Percentiles rank a stretch among this genome's conserved stretches.
phyloP scores from a whole-genome alignment of 306 rosid genomes.

The Astragalus membranaceus region DNA sequence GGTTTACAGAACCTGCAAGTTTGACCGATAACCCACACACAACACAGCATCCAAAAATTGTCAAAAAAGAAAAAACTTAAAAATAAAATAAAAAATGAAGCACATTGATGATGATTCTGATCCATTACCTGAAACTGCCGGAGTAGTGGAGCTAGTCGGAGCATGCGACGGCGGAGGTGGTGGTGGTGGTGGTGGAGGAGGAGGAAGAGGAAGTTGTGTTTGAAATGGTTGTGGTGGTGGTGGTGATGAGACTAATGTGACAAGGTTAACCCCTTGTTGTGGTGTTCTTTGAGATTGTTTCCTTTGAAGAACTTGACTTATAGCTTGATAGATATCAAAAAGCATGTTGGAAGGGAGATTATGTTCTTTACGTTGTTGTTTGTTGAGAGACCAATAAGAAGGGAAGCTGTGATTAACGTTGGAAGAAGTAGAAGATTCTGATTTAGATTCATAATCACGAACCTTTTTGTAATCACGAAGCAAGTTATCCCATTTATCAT shows the following conservation, averaged over 20 bases:
- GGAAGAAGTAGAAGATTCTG: background rate
- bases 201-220: constrained; percentile 7
- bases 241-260: constrained; percentile 7
- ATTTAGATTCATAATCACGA: constrained; percentile 52
- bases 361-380: constrained; percentile 42
- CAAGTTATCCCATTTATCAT: constrained; percentile 66
- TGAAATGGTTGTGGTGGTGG: constrained; percentile 17
- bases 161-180: constrained; percentile 15
- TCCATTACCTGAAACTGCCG: constrained; percentile 41
- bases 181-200: background rate
- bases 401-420: constrained; percentile 17
- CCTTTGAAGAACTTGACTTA: constrained; percentile 44
- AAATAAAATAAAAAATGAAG: background rate
- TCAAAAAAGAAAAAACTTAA: background rate
- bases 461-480: constrained; percentile 60
- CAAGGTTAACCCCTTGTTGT: background rate
- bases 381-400: constrained; percentile 51
- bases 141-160: constrained; percentile 29
- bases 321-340: constrained; percentile 42
- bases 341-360: constrained; percentile 59
- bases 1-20: constrained; percentile 62
- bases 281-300: constrained; percentile 29
- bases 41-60: constrained; percentile 31
- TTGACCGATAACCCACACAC: constrained; percentile 57
- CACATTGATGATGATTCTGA: constrained; percentile 27